Base-by-base conservation (phyloP, 2,329 filamentous ascomycete species). In the Calonectria honghensis region DNA sequence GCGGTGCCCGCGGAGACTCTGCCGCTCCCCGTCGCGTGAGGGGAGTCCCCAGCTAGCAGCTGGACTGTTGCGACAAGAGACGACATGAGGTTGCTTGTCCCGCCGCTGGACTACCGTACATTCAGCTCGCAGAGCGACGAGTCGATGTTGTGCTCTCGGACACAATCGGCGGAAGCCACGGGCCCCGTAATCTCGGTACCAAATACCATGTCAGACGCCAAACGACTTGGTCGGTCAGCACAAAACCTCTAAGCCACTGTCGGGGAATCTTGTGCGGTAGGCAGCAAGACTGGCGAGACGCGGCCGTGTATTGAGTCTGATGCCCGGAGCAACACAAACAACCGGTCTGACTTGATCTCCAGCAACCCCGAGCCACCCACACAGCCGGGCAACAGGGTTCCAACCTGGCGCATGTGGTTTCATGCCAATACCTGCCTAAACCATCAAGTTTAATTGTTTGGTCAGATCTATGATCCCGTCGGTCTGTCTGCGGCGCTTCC, bases 181-280 rank as follows among this genome's bases (percentile, higher is more conserved):
- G 39, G 31, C 10, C 32, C 61, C 51, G 20, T 35, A 32, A 35
- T 54, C 52, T 59, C 37, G 35, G 41, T 29, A 48, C 31, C 39
- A 27, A 54, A 50, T 37, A 35, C 57, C 67, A 70, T 66, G 67
- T 73, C 57, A 70, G 61, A 70, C 27, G 41, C n/a, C 48, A 54
- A 31, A 41, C 48, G 48, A 51, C 45, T 37, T n/a, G 24, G 70
- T 72, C 27, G 24, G 70, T 72, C 70, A 61, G 63, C 68, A 54
- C 68, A 70, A 48, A 20, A 20, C 10, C 31, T 52, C 72, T 73
- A 70, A 73, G 72, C 72, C 72, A 73, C 72, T 3, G 41, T 59
- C 32, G 27, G 9, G n/a, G 41, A 18, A 61, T 67, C 59, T 69
- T 69, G 16, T 45, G 52, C 51, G 45, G 45, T 51, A 31, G 51